Percentiles rank a stretch among this genome's conserved stretches.
phyloP scores from a whole-genome alignment of 371 early-diverging fungal genomes.

The Mucor piriformis region DNA sequence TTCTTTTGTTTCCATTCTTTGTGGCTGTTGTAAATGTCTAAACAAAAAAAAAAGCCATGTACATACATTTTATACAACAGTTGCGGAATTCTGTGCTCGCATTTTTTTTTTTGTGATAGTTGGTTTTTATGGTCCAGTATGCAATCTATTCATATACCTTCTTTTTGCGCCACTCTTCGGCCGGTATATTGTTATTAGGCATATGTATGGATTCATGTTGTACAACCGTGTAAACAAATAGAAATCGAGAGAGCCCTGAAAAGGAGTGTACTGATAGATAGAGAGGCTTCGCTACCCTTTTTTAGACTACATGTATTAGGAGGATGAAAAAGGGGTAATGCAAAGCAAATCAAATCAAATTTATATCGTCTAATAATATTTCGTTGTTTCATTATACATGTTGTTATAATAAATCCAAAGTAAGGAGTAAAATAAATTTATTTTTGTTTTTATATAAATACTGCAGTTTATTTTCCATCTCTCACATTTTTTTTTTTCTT shows the following conservation, averaged over 20 bases:
- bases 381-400: background rate
- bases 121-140: too few species aligned
- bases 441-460: background rate
- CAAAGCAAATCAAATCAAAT: conserved; percentile 11
- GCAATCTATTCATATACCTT: too few species aligned
- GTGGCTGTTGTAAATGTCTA: too few species aligned
- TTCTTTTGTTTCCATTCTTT: too few species aligned
- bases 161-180: background rate
- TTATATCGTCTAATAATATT: background rate
- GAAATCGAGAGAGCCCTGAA: background rate
- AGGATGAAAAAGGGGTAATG: conserved; percentile 5
- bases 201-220: background rate
- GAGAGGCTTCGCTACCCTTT: background rate
- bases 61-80: too few species aligned
- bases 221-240: background rate
- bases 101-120: too few species aligned
- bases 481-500: background rate
- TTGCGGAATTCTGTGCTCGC: too few species aligned
- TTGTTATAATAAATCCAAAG: background rate
- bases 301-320: conserved; percentile 2
- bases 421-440: background rate
- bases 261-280: background rate
- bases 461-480: background rate
- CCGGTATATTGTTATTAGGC: background rate
- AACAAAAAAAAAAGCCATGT: too few species aligned